Evolutionary conservation across 331 rosid genomes (phyloP).

Genomic region (Quercus tomentella): DNA sequence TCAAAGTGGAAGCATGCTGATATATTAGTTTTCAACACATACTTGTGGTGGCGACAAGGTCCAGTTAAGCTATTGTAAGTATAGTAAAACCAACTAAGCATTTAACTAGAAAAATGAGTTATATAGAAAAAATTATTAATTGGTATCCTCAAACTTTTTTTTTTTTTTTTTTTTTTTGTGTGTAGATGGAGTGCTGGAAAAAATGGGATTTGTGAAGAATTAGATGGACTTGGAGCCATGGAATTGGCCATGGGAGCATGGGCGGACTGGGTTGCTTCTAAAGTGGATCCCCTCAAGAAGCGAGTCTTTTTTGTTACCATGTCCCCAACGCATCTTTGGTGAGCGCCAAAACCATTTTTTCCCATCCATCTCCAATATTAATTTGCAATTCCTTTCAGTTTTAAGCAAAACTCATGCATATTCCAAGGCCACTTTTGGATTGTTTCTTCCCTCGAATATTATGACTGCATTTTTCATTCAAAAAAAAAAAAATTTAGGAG

Average conservation of each 20-base stretch:
- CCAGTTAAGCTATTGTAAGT: slow-evolving; percentile 93
- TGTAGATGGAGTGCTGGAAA: slow-evolving; percentile 77
- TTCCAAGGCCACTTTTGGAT: not conserved
- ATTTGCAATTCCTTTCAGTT: not conserved
- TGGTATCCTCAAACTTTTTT: slow-evolving; percentile 4
- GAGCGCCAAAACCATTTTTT: slow-evolving; percentile 7
- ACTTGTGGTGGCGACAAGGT: slow-evolving; percentile 99
- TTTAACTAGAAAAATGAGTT: not conserved
- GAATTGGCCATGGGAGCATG: slow-evolving; percentile 90
- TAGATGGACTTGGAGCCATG: slow-evolving; percentile 75
- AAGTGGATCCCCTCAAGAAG: slow-evolving; percentile 67
- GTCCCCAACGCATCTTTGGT: slow-evolving; percentile 99
- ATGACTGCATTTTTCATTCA: too few relatives aligned
- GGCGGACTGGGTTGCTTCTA: slow-evolving; percentile 90
- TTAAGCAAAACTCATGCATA: not conserved
- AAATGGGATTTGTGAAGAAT: slow-evolving; percentile 67
- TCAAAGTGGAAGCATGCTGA: slow-evolving; percentile 86
- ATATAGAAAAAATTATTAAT: not conserved
- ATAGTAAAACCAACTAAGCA: slow-evolving; percentile 10
- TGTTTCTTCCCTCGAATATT: not conserved
- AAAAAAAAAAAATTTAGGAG: too few relatives aligned
- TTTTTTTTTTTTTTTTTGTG: slow-evolving; percentile 5
- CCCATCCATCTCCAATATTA: not conserved
- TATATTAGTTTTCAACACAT: slow-evolving; percentile 84
- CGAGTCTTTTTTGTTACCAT: slow-evolving; percentile 76